These are phyloP conservation scores for Rhizopus sp. DNA, from an alignment of 371 early-diverging fungal species.

Conservation along the genomic window DNA sequence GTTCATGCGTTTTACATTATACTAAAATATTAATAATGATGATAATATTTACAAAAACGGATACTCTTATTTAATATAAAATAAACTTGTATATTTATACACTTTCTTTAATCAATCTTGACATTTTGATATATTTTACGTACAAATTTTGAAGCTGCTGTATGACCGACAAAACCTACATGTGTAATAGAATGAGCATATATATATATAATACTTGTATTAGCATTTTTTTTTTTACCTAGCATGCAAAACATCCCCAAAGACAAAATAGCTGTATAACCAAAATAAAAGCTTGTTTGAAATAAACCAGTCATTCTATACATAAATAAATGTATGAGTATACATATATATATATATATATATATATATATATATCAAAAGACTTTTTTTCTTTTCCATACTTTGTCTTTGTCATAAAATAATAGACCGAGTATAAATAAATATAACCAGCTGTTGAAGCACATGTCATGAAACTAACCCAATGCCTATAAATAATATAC, in stretches of 20 bases:
- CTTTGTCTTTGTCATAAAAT: conserved; percentile 75
- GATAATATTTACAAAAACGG: not conserved
- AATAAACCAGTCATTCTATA: conserved; percentile 83
- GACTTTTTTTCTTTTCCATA: conserved; percentile 10
- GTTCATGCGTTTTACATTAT: conserved; percentile 42
- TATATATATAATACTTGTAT: too few species aligned
- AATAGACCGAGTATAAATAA: conserved; percentile 81
- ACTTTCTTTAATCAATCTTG: conserved; percentile 61
- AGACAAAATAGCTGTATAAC: conserved; percentile 71
- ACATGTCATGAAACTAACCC: conserved; percentile 79
- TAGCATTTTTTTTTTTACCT: too few species aligned
- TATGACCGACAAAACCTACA: conserved; percentile 62
- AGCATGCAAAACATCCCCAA: conserved; percentile 71
- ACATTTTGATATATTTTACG: conserved; percentile 74
- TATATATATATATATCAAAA: not conserved
- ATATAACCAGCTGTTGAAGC: conserved; percentile 80
- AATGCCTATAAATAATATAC: conserved; percentile 60
- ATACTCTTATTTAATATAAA: conserved; percentile 1
- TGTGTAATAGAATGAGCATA: not conserved
- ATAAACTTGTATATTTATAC: not conserved
- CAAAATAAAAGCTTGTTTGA: conserved; percentile 83
- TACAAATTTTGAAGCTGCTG: conserved; percentile 65
- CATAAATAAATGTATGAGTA: not conserved
- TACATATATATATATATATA: too few species aligned
- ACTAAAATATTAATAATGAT: conserved; percentile 27